A percentile compares a stretch with the other conserved stretches of the same genome.
These are phyloP conservation scores for Mucor circinelloides DNA, from an alignment of 371 early-diverging fungal species.

Conservation along the genomic window DNA sequence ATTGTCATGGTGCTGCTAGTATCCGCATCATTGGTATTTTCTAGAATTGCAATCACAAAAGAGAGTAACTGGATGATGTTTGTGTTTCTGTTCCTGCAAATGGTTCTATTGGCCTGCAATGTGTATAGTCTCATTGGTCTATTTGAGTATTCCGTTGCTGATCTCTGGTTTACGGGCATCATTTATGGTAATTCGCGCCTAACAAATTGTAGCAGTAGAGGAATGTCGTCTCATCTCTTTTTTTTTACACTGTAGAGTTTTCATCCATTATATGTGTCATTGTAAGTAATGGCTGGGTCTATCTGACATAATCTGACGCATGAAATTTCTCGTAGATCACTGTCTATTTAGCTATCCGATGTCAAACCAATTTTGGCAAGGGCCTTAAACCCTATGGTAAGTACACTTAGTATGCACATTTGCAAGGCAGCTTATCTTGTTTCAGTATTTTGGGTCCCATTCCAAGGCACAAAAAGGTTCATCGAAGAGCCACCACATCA, in stretches of 20 bases:
- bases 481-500: not conserved
- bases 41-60: slow-evolving; percentile 9
- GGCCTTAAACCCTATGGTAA: slow-evolving; percentile 11
- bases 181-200: slow-evolving; percentile 5
- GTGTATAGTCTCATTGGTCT: slow-evolving; percentile 2
- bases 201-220: too few species aligned
- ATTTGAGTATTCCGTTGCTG: not conserved
- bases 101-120: not conserved
- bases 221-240: not conserved
- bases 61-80: slow-evolving; percentile 14
- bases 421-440: not conserved
- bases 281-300: slow-evolving; percentile 1
- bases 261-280: slow-evolving; percentile 3
- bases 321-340: not conserved
- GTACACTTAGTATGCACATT: not conserved
- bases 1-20: not conserved
- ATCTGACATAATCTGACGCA: not conserved
- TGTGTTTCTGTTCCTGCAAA: slow-evolving; percentile 7
- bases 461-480: not conserved
- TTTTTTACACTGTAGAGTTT: not conserved
- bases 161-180: slow-evolving; percentile 9
- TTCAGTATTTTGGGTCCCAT: not conserved
- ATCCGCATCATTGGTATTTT: not conserved
- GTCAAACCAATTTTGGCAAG: slow-evolving; percentile 13
- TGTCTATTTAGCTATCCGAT: slow-evolving; percentile 6